Evolutionary conservation across 2,329 filamentous ascomycete species (phyloP).

Genomic region (Microcyclosporella mali): DNA sequence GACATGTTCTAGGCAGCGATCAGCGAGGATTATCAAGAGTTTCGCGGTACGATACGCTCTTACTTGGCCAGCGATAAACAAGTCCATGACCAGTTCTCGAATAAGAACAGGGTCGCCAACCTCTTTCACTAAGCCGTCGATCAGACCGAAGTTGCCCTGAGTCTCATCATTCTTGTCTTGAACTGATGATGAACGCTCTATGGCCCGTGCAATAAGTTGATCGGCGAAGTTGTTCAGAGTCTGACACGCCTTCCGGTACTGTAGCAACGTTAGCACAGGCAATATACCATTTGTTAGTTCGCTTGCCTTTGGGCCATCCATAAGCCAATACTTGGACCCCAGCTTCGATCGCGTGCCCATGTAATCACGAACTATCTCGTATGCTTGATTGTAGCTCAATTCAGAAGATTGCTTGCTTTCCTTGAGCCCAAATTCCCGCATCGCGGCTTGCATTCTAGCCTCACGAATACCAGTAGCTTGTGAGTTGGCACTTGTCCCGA

Average conservation of each 20-base stretch:
- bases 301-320: slow-evolving; percentile 30
- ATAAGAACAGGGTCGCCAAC: slow-evolving; percentile 37
- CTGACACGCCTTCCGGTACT: slow-evolving; percentile 35
- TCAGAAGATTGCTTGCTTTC: slow-evolving; percentile 8
- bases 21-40: no score
- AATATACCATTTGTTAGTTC: background rate
- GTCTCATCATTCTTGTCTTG: background rate
- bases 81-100: slow-evolving; percentile 39
- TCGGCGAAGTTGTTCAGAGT: slow-evolving; percentile 17
- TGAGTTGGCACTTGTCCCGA: slow-evolving; percentile 25
- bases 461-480: slow-evolving; percentile 19
- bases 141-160: slow-evolving; percentile 35
- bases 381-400: slow-evolving; percentile 16
- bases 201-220: slow-evolving; percentile 14
- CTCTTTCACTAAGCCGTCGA: slow-evolving; percentile 38
- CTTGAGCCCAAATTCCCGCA: slow-evolving; percentile 20
- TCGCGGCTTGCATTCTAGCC: slow-evolving; percentile 10
- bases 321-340: slow-evolving; percentile 37
- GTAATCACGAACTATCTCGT: slow-evolving; percentile 20
- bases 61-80: slow-evolving; percentile 43
- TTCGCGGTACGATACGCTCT: no score
- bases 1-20: slow-evolving; percentile 46
- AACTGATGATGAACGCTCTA: slow-evolving; percentile 5
- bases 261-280: background rate
- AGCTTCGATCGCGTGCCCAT: slow-evolving; percentile 18